Conservation (phyloP, 2,329 filamentous ascomycete species). For the Arthrobotrys sinensis region DNA sequence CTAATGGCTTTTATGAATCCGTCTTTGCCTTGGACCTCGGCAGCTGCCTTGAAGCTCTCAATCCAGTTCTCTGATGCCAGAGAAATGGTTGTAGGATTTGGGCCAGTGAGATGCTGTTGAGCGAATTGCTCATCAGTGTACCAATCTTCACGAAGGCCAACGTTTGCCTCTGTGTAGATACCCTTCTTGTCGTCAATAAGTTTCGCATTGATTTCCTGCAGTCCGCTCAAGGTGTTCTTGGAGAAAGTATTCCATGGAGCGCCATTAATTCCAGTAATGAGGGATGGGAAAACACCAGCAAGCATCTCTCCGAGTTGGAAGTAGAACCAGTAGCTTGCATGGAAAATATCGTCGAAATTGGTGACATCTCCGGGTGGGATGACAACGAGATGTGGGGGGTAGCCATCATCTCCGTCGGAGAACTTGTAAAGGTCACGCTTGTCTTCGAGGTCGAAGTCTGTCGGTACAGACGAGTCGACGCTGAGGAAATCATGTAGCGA, state of each 20-base stretch:
- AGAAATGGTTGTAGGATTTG: slow-evolving; percentile 65
- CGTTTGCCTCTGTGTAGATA: slow-evolving; percentile 64
- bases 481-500: slow-evolving; percentile 36
- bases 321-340: slow-evolving; percentile 64
- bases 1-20: slow-evolving; percentile 69
- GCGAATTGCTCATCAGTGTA: slow-evolving; percentile 67
- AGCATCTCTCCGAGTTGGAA: slow-evolving; percentile 64
- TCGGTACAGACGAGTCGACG: slow-evolving; percentile 24
- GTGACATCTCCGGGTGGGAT: slow-evolving; percentile 63
- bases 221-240: slow-evolving; percentile 24
- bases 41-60: slow-evolving; percentile 46
- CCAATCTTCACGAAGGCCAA: slow-evolving; percentile 62
- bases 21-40: slow-evolving; percentile 41
- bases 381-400: slow-evolving; percentile 65
- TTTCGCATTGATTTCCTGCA: slow-evolving; percentile 45
- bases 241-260: slow-evolving; percentile 26
- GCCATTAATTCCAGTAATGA: slow-evolving; percentile 38
- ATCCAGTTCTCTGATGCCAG: slow-evolving; percentile 61
- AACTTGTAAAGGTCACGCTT: slow-evolving; percentile 25
- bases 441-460: slow-evolving; percentile 11
- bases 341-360: slow-evolving; percentile 64
- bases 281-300: slow-evolving; percentile 46
- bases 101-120: slow-evolving; percentile 68
- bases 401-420: slow-evolving; percentile 40
- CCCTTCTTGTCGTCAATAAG: slow-evolving; percentile 63